These are phyloP conservation scores for thale cress (Arabidopsis thaliana) DNA, from an alignment of 345 rosid genomes.

Conservation along the genomic window TAIR10.1 NC_003076.8:18069001-18069500, in stretches of 20 bases:
- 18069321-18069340: not conserved
- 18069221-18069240: not conserved
- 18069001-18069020: constrained; percentile 10
- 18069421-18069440: not conserved
- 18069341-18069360: not conserved
- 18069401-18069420: constrained; percentile 17
- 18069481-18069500: constrained; percentile 55
- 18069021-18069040: not conserved
- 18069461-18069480: constrained; percentile 45
- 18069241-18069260: not conserved
- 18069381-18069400: not conserved
- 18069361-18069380: not conserved
- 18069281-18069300: constrained; percentile 1
- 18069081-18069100: constrained; percentile 35
- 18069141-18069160: constrained; percentile 32
- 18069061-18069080: constrained; percentile 20
- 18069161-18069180: constrained; percentile 5
- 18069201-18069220: constrained; percentile 10
- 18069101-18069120: constrained; percentile 45
- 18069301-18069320: not conserved
- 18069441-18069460: constrained; percentile 19
- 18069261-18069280: constrained; percentile 1
- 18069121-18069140: constrained; percentile 18
- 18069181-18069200: constrained; percentile 28
- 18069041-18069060: constrained; percentile 34